Evolutionary conservation across 768 basidiomycete genomes (phyloP).

Genomic region (Pleurotus eryngii): DNA sequence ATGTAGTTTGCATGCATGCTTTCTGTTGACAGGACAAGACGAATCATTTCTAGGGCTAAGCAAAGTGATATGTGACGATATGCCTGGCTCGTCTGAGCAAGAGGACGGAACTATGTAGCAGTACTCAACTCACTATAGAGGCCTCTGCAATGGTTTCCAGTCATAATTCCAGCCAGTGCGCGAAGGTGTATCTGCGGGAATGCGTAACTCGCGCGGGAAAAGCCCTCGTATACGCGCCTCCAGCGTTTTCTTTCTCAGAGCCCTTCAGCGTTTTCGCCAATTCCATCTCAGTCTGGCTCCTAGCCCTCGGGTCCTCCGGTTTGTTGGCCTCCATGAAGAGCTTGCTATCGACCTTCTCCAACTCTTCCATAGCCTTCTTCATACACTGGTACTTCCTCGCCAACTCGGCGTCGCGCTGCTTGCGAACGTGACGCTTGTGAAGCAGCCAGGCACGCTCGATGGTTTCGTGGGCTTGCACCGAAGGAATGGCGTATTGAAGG

Average conservation of each 20-base stretch:
- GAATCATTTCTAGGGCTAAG: no score
- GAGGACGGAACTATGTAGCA: no score
- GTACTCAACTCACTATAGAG: constrained; percentile 28
- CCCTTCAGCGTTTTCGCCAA: constrained; percentile 59
- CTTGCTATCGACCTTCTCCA: constrained; percentile 54
- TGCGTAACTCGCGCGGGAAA: constrained; percentile 83
- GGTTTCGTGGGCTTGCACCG: constrained; percentile 85
- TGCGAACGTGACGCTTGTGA: constrained; percentile 71
- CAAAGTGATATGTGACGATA: no score
- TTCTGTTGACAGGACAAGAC: no score
- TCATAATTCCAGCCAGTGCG: constrained; percentile 82
- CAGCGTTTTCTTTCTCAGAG: constrained; percentile 63
- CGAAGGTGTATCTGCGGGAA: constrained; percentile 84
- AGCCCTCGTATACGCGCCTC: constrained; percentile 78
- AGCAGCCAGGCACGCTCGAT: constrained; percentile 90
- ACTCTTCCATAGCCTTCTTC: constrained; percentile 81
- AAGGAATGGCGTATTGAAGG: constrained; percentile 81
- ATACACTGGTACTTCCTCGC: constrained; percentile 78
- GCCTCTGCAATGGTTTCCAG: constrained; percentile 68
- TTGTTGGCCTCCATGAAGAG: constrained; percentile 73
- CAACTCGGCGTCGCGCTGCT: constrained; percentile 64
- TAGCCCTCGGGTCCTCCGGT: constrained; percentile 54
- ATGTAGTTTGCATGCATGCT: not conserved
- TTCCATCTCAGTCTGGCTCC: constrained; percentile 54
- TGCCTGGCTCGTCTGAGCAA: no score